Conservation (phyloP, 495 filamentous ascomycete genomes). For the Parmelia sp. region DNA sequence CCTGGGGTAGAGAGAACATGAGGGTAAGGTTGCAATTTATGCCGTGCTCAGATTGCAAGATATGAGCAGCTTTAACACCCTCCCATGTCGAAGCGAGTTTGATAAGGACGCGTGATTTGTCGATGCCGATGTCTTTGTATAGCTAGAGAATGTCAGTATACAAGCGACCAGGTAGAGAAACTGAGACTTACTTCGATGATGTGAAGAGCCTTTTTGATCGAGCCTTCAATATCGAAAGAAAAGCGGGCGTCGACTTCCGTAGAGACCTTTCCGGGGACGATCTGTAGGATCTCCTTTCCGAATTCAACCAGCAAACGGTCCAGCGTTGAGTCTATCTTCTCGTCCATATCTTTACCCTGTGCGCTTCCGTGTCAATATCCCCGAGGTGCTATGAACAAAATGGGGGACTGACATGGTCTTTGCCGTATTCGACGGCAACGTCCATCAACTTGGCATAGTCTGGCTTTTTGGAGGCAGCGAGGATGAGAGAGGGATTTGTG, state of each 20-base stretch:
- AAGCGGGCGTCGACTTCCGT: slow-evolving; percentile 96
- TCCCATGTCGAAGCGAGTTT: slow-evolving; percentile 66
- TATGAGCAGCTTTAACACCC: slow-evolving; percentile 94
- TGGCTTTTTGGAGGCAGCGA: slow-evolving; percentile 95
- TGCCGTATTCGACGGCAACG: slow-evolving; percentile 76
- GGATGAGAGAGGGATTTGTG: slow-evolving; percentile 97
- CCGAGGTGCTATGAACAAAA: background rate
- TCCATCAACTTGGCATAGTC: slow-evolving; percentile 95
- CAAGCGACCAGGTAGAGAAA: background rate
- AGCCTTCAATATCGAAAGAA: slow-evolving; percentile 90
- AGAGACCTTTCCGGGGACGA: slow-evolving; percentile 96
- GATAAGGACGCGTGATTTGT: slow-evolving; percentile 77
- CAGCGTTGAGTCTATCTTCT: slow-evolving; percentile 74
- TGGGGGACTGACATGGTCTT: slow-evolving; percentile 52
- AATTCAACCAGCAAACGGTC: slow-evolving; percentile 97
- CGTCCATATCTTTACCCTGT: slow-evolving; percentile 53
- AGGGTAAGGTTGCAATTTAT: slow-evolving; percentile 99
- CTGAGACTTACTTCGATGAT: slow-evolving; percentile 73
- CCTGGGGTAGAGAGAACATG: slow-evolving; percentile 95
- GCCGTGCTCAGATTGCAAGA: slow-evolving; percentile 85
- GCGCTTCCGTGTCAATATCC: slow-evolving; percentile 4
- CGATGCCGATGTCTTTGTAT: slow-evolving; percentile 84
- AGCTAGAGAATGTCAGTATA: slow-evolving; percentile 50
- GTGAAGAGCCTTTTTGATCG: slow-evolving; percentile 91
- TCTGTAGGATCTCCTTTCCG: slow-evolving; percentile 92